Evolutionary conservation across 352 stramenopile genomes (phyloP).

Genomic region (Elongisporangium anandrum): DNA sequence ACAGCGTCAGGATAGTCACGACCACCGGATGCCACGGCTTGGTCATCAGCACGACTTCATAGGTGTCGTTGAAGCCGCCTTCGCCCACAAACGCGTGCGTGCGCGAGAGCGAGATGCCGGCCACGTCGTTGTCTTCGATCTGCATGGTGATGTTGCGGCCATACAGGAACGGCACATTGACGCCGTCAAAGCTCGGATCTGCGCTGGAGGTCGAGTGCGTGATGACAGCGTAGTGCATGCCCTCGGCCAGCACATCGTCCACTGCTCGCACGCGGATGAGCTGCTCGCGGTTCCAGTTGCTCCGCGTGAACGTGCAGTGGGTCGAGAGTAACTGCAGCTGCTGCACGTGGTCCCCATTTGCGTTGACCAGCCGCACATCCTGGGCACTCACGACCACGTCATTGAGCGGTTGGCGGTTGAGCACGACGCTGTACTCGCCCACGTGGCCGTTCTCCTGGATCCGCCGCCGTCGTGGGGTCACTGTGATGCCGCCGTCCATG

Average conservation of each 20-base stretch:
- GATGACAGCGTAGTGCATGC: constrained; percentile 55
- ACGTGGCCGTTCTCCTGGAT: constrained; percentile 42
- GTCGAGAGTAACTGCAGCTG: constrained; percentile 35
- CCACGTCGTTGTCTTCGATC: constrained; percentile 66
- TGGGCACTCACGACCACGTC: constrained; percentile 38
- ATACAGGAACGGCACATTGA: constrained; percentile 53
- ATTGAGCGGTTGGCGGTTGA: constrained; percentile 58
- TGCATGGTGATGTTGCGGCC: constrained; percentile 55
- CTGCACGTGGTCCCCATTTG: constrained; percentile 20
- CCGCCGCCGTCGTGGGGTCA: constrained; percentile 37
- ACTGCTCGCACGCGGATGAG: constrained; percentile 46
- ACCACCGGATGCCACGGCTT: constrained; percentile 53
- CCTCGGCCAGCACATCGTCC: constrained; percentile 54
- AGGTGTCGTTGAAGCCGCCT: constrained; percentile 48
- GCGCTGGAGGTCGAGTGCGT: constrained; percentile 34
- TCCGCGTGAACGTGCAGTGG: constrained; percentile 37
- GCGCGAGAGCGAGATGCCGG: constrained; percentile 45
- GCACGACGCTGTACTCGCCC: constrained; percentile 59
- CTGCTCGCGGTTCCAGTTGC: constrained; percentile 72
- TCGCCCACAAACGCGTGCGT: constrained; percentile 57
- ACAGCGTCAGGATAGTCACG: constrained; percentile 36
- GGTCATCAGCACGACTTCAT: constrained; percentile 50
- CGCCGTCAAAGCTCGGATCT: constrained; percentile 54
- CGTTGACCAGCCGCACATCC: constrained; percentile 32
- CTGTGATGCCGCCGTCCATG: constrained; percentile 63